These are phyloP conservation scores for Cercospora sp. DNA, from an alignment of 2,329 filamentous ascomycete species.

Conservation along the genomic window DNA sequence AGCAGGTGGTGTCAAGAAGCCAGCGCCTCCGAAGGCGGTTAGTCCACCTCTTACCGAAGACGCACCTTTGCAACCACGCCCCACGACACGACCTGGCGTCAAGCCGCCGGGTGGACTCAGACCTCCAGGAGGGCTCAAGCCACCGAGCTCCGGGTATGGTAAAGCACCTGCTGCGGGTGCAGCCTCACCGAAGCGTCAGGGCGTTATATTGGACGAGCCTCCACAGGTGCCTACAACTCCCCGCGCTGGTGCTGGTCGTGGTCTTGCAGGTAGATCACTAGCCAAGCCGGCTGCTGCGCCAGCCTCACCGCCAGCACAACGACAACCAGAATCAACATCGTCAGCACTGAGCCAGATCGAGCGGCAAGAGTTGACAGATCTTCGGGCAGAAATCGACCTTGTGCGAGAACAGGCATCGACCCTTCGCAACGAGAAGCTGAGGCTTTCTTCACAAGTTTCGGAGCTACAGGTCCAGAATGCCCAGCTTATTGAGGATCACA, in stretches of 20 bases:
- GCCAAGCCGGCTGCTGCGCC: constrained; percentile 62
- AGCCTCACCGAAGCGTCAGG: constrained; percentile 36
- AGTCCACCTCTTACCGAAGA: constrained; percentile 47
- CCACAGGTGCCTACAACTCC: constrained; percentile 38
- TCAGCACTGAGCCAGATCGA: constrained; percentile 76
- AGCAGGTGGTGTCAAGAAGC: constrained; percentile 48
- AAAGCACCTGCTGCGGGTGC: constrained; percentile 36
- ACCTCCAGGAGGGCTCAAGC: constrained; percentile 34
- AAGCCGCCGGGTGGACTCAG: constrained; percentile 38
- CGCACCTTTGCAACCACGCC: constrained; percentile 59
- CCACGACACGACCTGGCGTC: constrained; percentile 55
- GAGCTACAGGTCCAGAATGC: constrained; percentile 97
- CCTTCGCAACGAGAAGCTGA: constrained; percentile 75
- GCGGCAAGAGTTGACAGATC: constrained; percentile 85
- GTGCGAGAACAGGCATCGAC: constrained; percentile 75
- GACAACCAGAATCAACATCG: constrained; percentile 45
- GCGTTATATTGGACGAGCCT: constrained; percentile 32
- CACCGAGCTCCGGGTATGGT: constrained; percentile 40
- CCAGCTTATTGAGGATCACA: constrained; percentile 94
- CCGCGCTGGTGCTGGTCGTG: constrained; percentile 56
- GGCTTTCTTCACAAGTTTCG: constrained; percentile 80
- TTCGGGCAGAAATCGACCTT: constrained; percentile 79
- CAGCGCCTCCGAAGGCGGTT: constrained; percentile 43
- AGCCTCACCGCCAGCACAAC: constrained; percentile 60
- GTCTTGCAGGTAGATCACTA: constrained; percentile 81